Conservation (phyloP, 805 yeast genomes). For the Pichia ethanolica region DNA sequence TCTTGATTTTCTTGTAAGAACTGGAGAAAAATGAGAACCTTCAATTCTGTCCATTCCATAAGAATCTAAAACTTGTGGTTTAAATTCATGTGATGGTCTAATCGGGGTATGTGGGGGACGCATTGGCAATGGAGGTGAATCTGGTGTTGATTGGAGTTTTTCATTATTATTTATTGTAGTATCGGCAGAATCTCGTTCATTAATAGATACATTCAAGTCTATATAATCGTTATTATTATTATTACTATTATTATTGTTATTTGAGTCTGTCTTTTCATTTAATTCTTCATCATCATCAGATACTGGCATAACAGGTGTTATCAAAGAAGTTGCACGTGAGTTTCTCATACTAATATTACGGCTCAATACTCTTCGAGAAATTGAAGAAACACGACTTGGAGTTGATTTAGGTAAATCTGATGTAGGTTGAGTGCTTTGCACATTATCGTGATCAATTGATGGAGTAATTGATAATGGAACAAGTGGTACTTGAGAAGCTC, state of each 20-base stretch:
- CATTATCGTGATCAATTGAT: not conserved
- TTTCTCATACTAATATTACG: conserved; percentile 1
- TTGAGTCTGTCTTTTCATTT: not conserved
- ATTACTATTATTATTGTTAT: no score
- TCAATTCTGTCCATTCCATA: conserved; percentile 11
- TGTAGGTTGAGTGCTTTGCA: not conserved
- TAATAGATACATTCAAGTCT: not conserved
- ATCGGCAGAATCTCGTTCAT: not conserved
- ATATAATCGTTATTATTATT: not conserved
- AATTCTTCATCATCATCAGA: not conserved
- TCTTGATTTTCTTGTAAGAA: not conserved
- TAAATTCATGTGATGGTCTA: not conserved
- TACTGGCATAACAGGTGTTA: conserved; percentile 2
- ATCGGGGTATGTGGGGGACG: conserved; percentile 4
- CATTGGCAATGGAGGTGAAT: conserved; percentile 1
- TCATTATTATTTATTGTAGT: not conserved
- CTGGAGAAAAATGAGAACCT: conserved; percentile 6
- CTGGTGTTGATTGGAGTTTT: not conserved
- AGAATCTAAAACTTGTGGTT: not conserved
- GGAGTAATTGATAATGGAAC: conserved; percentile 3
- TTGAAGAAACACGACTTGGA: not conserved
- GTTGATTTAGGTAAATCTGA: not conserved
- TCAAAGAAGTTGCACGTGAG: conserved; percentile 5
- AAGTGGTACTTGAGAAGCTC: not conserved
- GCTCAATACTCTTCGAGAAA: not conserved